A percentile compares a stretch with the other conserved stretches of the same genome.
phyloP scores from a whole-genome alignment of 2,329 filamentous ascomycete genomes.

The Fusarium pseudonygamai region DNA sequence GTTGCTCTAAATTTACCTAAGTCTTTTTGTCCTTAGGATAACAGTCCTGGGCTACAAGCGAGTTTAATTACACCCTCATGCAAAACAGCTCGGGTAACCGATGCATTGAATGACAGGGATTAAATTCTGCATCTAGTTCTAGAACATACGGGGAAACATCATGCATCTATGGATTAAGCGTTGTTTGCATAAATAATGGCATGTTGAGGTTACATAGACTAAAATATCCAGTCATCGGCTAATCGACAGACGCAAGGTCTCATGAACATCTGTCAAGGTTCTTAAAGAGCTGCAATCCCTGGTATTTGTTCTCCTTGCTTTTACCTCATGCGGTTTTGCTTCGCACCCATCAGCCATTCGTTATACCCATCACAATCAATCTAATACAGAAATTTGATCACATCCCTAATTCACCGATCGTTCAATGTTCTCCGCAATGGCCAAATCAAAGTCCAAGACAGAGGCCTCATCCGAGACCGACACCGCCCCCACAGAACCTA shows the following conservation, averaged over 20 bases:
- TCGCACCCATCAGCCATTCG: neutral
- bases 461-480: neutral
- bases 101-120: neutral
- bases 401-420: accelerated
- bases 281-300: neutral
- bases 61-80: neutral
- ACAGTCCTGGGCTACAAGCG: accelerated
- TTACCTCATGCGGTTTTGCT: neutral
- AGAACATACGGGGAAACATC: too few relatives aligned
- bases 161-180: too few relatives aligned
- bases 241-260: neutral
- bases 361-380: neutral
- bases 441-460: neutral
- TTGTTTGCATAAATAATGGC: neutral
- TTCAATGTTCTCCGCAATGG: neutral
- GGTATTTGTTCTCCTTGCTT: too few relatives aligned
- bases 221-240: accelerated
- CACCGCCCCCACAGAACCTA: neutral
- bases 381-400: neutral
- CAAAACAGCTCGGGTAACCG: accelerated
- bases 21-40: neutral
- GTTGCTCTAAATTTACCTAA: neutral
- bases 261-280: too few relatives aligned
- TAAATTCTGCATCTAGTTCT: neutral
- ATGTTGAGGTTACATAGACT: neutral